Evolutionary conservation across 257 asterid species (phyloP), one percentile per base, ranked within the genome.

Genomic region (Capsicum baccatum): DNA sequence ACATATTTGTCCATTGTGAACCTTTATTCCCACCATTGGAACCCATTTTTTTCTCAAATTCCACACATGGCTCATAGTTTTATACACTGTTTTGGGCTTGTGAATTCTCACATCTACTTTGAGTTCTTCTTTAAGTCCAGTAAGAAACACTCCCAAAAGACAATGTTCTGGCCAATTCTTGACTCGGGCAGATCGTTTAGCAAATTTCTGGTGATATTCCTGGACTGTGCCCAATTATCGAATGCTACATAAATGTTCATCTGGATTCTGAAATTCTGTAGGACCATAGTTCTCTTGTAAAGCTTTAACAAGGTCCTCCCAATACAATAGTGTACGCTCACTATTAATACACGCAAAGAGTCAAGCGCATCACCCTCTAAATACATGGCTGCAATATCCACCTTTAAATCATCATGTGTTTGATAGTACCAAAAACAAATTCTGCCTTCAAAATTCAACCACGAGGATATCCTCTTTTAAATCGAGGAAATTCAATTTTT

Each of bases 301-400:
- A 7, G 60, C 79, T 47, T 64, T 62, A 13, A 62, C 52, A 19
- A 64, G 54, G 33, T 48, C 79, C 9, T 82, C 76, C 84, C 50
- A 64, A 15, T 64, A 82, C 13, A 82, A 55, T 11, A 64, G 11
- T 6, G 47, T 42, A 3, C 6, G 79, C 48, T 66, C 84, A 42
- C 42, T 39, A 21, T 79, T 54, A 19, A 54, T 52, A 69, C 47
- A 81, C 0, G 50, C 14, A 9, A 82, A 82, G 26, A 66, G 15
- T n/a, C n/a, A 52, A 82, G 33, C 2, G 79, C 62, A 48, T 66
- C 85, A 5, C 62, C 85, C 55, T 82, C 84, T 6, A 82, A 37
- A 21, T 82, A 64, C 42, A 66, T 82, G 47, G 85, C 17, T 1
- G 42, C 84, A 47, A 82, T 33, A 8, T 63, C 64, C 2, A 82